A percentile compares a stretch with the other conserved stretches of the same genome.
These are phyloP conservation scores for Phalaenopsis equestris DNA, from an alignment of 106 monocot genomes.

Conservation along the genomic window DNA sequence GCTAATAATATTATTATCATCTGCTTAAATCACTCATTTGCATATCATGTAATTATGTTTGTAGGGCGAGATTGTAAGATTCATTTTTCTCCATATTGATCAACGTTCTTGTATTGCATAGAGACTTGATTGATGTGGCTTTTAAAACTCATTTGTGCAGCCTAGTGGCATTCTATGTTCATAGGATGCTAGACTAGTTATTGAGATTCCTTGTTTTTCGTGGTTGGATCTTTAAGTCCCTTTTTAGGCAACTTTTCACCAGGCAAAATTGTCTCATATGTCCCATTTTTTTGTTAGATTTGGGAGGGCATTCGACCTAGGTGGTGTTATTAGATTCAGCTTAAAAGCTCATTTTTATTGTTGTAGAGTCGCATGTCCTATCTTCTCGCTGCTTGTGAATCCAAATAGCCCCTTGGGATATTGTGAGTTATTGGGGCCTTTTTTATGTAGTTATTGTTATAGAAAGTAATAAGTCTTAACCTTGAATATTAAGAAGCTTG, in stretches of 20 bases:
- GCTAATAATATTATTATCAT: background rate
- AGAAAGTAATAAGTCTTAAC: background rate
- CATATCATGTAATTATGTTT: background rate
- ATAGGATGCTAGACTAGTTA: background rate
- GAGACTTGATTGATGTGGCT: background rate
- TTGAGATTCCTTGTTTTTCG: background rate
- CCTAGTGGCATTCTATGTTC: background rate
- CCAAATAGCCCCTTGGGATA: background rate
- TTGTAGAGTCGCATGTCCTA: background rate
- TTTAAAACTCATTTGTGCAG: too few species aligned
- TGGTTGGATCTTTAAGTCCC: background rate
- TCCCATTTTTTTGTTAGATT: background rate
- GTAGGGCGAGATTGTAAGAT: background rate
- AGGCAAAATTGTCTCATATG: background rate
- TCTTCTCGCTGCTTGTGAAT: background rate
- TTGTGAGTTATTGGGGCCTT: background rate
- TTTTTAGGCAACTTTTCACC: background rate
- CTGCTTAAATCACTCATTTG: background rate
- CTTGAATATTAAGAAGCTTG: background rate
- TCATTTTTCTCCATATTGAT: background rate
- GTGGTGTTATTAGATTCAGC: background rate
- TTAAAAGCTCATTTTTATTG: background rate
- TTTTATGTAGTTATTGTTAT: background rate
- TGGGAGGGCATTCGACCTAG: background rate
- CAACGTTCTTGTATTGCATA: background rate